These are phyloP conservation scores for Saturnispora sanitii DNA, from an alignment of 805 yeast genomes.

Conservation along the genomic window DNA sequence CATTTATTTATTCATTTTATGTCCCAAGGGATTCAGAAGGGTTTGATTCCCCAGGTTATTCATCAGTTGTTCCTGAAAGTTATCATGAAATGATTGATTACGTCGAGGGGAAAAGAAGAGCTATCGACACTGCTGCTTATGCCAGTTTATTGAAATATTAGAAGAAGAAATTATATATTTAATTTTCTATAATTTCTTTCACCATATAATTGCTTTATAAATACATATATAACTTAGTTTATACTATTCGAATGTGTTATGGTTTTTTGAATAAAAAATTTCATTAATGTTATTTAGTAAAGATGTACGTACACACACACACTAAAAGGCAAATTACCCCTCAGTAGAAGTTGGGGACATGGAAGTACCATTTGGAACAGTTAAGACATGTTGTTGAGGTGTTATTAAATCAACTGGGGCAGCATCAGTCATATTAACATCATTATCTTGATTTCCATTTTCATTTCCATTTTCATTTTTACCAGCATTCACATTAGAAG, in stretches of 20 bases:
- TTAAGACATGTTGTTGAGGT: not conserved
- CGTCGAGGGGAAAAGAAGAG: constrained; percentile 84
- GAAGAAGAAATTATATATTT: too few species aligned
- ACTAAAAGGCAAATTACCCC: not conserved
- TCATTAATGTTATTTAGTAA: too few species aligned
- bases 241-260: too few species aligned
- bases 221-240: too few species aligned
- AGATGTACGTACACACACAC: too few species aligned
- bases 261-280: too few species aligned
- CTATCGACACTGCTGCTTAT: constrained; percentile 67
- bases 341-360: constrained; percentile 9
- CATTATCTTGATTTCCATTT: not conserved
- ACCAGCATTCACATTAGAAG: not conserved
- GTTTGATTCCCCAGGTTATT: constrained; percentile 44
- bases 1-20: constrained; percentile 81
- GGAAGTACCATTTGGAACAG: not conserved
- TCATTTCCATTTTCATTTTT: not conserved
- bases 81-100: constrained; percentile 90
- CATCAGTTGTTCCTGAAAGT: constrained; percentile 75
- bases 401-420: not conserved
- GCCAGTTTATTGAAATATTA: constrained; percentile 35
- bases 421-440: not conserved
- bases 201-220: too few species aligned
- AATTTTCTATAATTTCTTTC: too few species aligned
- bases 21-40: constrained; percentile 52